Evolutionary conservation across 768 basidiomycete genomes (phyloP), one percentile per base, ranked within the genome.

Genomic region (Xerocomellus chrysenteron): DNA sequence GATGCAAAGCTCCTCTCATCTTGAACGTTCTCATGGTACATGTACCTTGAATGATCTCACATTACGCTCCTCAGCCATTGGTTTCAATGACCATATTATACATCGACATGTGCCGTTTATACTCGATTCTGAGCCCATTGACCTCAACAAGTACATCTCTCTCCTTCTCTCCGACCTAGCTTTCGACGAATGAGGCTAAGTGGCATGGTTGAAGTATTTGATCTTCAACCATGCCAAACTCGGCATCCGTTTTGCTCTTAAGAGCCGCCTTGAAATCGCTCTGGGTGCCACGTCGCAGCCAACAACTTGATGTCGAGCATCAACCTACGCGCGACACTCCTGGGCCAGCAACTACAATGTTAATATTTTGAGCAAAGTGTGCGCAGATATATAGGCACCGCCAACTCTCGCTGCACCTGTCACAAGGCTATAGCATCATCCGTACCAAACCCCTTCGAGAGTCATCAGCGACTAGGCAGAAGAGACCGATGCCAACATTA

Each of bases 1-100:
- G 85, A 95, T 61, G 71, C 82, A 11, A 82, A 84, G 56, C 74
- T 94, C 36, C 63, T 69, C 21, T 35, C 50, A 17, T 64, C 56
- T 11, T 69, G 47, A 57, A 5, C 17, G n/a, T 21, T 47, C 11
- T 9, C 41, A 7, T 52, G 43, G 47, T 21, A 37, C 35, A 17
- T 42, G 16, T 47, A 46, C 36, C 21, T 21, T 21, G 21, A 40
- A 43, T 40, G 21, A 55, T 33, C 48, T 42, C 13, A 13, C 13
- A 45, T 41, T 46, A 30, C 39, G 30, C 48, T 33, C 26, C 11
- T 26, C 48, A 45, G 26, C 21, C 21, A 1, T 21, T 21, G 21
- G 21, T 9, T 26, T 36, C n/a, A 17, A 39, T 43, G 17, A 36
- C 33, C 33, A 16, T 39, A 53, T 32, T 33, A 36, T 16, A 36